phyloP scores from a whole-genome alignment of 1,284 basidiomycete genomes.

The Neotropicomus parvogracilis region DNA sequence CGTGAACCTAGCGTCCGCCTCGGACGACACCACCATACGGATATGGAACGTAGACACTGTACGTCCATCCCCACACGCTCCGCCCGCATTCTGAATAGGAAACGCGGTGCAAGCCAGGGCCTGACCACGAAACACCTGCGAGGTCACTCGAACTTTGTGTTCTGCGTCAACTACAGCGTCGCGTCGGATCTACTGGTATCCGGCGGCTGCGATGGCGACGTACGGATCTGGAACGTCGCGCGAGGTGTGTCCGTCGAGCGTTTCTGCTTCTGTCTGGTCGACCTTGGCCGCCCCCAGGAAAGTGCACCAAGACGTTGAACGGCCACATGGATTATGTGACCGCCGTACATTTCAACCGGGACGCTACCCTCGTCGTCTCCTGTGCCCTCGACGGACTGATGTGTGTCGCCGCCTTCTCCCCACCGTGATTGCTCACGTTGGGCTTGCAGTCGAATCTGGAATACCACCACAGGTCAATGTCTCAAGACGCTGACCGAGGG shows the following conservation, averaged over 20 bases:
- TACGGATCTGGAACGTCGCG: slow-evolving; percentile 87
- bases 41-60: slow-evolving; percentile 84
- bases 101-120: slow-evolving; percentile 44
- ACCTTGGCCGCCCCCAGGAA: slow-evolving; percentile 44
- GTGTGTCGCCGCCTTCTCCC: slow-evolving; percentile 57
- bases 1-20: slow-evolving; percentile 79
- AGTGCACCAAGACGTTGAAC: slow-evolving; percentile 77
- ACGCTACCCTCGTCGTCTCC: slow-evolving; percentile 88
- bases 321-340: slow-evolving; percentile 96
- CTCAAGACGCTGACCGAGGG: slow-evolving; percentile 94
- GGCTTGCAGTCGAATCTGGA: slow-evolving; percentile 84
- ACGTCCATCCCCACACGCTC: slow-evolving; percentile 28
- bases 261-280: neutral
- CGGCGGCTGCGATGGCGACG: slow-evolving; percentile 89
- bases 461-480: slow-evolving; percentile 88
- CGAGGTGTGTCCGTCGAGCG: slow-evolving; percentile 47
- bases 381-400: slow-evolving; percentile 92
- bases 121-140: slow-evolving; percentile 62
- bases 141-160: slow-evolving; percentile 87
- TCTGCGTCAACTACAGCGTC: slow-evolving; percentile 89
- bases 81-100: slow-evolving; percentile 1
- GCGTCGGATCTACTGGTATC: slow-evolving; percentile 86
- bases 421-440: slow-evolving; percentile 1
- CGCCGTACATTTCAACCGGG: slow-evolving; percentile 89
- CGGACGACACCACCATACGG: slow-evolving; percentile 82